Conservation (phyloP, 2,329 filamentous ascomycete species). For the Daldinia eschscholtzii region DNA sequence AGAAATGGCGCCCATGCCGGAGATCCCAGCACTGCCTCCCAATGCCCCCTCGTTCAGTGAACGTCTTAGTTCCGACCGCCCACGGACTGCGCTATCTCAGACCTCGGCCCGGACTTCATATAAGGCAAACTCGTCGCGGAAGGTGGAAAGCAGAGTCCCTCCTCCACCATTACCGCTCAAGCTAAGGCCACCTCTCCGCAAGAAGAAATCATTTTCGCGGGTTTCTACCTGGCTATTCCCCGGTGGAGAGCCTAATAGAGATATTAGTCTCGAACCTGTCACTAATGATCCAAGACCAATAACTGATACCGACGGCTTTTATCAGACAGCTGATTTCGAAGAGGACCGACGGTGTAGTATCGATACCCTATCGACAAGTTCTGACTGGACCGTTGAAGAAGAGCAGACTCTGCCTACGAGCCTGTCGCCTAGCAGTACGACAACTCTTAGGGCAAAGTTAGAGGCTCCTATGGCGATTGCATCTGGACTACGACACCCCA, state of each 20-base stretch:
- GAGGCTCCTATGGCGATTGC: slow-evolving; percentile 50
- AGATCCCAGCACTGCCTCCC: slow-evolving; percentile 69
- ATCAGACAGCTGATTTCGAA: slow-evolving; percentile 64
- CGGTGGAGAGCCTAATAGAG: slow-evolving; percentile 52
- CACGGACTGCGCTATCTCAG: slow-evolving; percentile 53
- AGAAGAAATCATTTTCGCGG: slow-evolving; percentile 75
- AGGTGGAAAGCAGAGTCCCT: slow-evolving; percentile 56
- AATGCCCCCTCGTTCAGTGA: slow-evolving; percentile 69
- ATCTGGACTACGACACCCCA: slow-evolving; percentile 47
- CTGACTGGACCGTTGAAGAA: slow-evolving; percentile 63
- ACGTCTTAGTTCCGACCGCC: slow-evolving; percentile 63
- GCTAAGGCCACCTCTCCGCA: slow-evolving; percentile 70
- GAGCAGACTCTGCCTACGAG: slow-evolving; percentile 62
- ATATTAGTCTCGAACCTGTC: slow-evolving; percentile 62
- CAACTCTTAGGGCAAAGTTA: slow-evolving; percentile 57
- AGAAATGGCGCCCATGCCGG: slow-evolving; percentile 66
- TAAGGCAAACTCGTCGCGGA: slow-evolving; percentile 53
- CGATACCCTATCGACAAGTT: slow-evolving; percentile 62
- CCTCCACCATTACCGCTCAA: slow-evolving; percentile 70
- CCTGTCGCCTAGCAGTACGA: slow-evolving; percentile 63
- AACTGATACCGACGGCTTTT: slow-evolving; percentile 67
- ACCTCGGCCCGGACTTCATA: slow-evolving; percentile 55
- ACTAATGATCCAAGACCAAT: slow-evolving; percentile 69
- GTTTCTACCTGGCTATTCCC: slow-evolving; percentile 70
- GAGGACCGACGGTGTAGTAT: slow-evolving; percentile 56